A percentile compares a stretch with the other conserved stretches of the same genome.
Conservation (phyloP, 768 basidiomycete species). For the Mycena vitilis region DNA sequence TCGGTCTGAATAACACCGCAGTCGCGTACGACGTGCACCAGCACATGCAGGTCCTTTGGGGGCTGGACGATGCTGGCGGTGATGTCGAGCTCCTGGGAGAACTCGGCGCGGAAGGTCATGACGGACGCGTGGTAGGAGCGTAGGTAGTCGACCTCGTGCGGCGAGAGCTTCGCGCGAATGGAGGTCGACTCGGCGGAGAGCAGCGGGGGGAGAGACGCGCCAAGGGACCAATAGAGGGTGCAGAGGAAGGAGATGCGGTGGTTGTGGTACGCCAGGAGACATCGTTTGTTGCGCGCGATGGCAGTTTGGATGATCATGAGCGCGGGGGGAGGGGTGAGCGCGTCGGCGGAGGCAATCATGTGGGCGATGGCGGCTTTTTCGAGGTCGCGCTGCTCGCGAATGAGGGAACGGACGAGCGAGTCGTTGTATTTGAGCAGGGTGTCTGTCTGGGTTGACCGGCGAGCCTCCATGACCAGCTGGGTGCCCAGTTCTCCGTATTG, state of each 20-base stretch:
- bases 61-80: conserved; percentile 85
- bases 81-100: conserved; percentile 89
- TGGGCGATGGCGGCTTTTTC: conserved; percentile 65
- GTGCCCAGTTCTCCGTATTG: conserved; percentile 90
- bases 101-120: conserved; percentile 87
- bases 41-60: conserved; percentile 90
- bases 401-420: conserved; percentile 83
- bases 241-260: conserved; percentile 87
- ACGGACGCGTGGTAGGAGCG: conserved; percentile 83
- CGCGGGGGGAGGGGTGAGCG: conserved; percentile 64
- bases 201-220: conserved; percentile 88
- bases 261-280: conserved; percentile 91
- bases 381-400: conserved; percentile 93
- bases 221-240: conserved; percentile 90
- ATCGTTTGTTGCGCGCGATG: conserved; percentile 94
- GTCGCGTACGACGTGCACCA: conserved; percentile 88
- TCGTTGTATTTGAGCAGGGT: conserved; percentile 94
- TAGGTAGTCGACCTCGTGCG: conserved; percentile 87
- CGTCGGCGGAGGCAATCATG: conserved; percentile 44
- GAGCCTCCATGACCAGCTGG: conserved; percentile 87
- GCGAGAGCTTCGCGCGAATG: conserved; percentile 78
- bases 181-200: conserved; percentile 62
- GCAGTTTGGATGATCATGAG: conserved; percentile 90
- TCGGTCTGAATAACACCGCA: conserved; percentile 95
- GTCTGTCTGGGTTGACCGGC: conserved; percentile 85